These are phyloP conservation scores for Fragilariopsis cylindrus DNA, from an alignment of 108 stramenopile species.

Conservation along the genomic window DNA sequence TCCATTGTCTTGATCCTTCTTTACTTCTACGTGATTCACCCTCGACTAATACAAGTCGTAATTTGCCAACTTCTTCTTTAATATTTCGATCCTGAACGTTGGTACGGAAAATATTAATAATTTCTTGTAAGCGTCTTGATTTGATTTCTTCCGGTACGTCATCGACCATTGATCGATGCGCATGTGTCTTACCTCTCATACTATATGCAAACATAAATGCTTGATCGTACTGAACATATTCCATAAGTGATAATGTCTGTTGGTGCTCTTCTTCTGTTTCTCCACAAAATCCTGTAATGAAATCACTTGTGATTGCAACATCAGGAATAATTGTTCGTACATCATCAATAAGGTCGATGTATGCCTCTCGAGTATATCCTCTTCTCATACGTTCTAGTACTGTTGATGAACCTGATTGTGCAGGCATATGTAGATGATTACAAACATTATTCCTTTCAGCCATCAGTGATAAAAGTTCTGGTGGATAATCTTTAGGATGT, in stretches of 20 bases:
- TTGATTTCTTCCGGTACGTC: slow-evolving; percentile 94
- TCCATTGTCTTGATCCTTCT: slow-evolving; percentile 27
- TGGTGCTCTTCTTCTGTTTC: slow-evolving; percentile 96
- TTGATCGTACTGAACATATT: slow-evolving; percentile 88
- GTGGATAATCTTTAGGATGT: slow-evolving; percentile 99
- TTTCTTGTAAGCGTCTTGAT: slow-evolving; percentile 81
- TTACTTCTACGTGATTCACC: slow-evolving; percentile 71
- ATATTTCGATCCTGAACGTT: slow-evolving; percentile 75
- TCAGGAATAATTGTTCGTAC: slow-evolving; percentile 81
- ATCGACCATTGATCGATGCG: slow-evolving; percentile 89
- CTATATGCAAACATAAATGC: slow-evolving; percentile 98
- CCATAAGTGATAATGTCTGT: slow-evolving; percentile 89
- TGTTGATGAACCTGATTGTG: slow-evolving; percentile 90
- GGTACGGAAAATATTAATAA: slow-evolving; percentile 69
- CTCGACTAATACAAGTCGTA: slow-evolving; percentile 82
- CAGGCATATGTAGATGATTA: slow-evolving; percentile 94
- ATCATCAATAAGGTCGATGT: slow-evolving; percentile 80
- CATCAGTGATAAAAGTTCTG: slow-evolving; percentile 83
- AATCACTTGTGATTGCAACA: slow-evolving; percentile 93
- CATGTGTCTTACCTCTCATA: slow-evolving; percentile 94
- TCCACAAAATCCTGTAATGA: slow-evolving; percentile 97
- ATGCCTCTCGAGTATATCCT: slow-evolving; percentile 95
- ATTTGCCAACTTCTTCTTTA: slow-evolving; percentile 65
- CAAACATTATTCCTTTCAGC: slow-evolving; percentile 93
- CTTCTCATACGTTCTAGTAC: slow-evolving; percentile 94